Base-by-base conservation (phyloP, 345 rosid genomes). In the Pistacia vera region DNA sequence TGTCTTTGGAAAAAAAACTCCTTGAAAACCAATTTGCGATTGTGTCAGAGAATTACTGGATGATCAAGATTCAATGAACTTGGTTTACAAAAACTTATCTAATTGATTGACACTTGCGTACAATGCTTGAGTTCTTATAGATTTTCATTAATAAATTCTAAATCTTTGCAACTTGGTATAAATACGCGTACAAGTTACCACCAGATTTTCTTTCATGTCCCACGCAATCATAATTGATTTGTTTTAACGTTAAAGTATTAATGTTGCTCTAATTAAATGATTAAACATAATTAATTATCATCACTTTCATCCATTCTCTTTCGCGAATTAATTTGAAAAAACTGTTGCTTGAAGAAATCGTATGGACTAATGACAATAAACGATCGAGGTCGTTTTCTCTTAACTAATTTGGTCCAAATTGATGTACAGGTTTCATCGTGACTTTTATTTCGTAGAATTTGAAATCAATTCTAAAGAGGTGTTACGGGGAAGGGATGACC, bases 341-440 rank as follows among this genome's bases (percentile, higher is more conserved):
- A 5, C 25, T 73, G 38, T 63, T 51, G 76, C 69, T 63, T 17
- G 36, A 73, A 62, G 61, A 73, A 18, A 63, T 4, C 61, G 30
- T 61, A 4, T 49, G 11, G 17, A 72, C 22, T 28, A 11, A 46
- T 62, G 8, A 38, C 44, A 3, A 38, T 36, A 2, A 36, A 4
- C 5, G 38, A 4, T 36, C 8, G 25, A 20, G 18, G 46, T 44
- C n/a, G 2, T 38, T 41, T 5, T 65, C 51, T n/a, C 7, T 9
- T 38, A 5, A 38, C 6, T 3, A 38, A 38, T 5, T 38, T 38
- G 44, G 44, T 38, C 44, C 44, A 22, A 38, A 38, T 38, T 38
- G 44, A 38, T 38, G 44, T 38, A 3, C 1, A 38, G 44, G 44
- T 38, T 38, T 38, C 44, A 38, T 38, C 44, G 7, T 38, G 44